Percentiles rank a stretch among this genome's conserved stretches.
Evolutionary conservation across 2,329 filamentous ascomycete genomes (phyloP).

Genomic region (Coniella lustricola): DNA sequence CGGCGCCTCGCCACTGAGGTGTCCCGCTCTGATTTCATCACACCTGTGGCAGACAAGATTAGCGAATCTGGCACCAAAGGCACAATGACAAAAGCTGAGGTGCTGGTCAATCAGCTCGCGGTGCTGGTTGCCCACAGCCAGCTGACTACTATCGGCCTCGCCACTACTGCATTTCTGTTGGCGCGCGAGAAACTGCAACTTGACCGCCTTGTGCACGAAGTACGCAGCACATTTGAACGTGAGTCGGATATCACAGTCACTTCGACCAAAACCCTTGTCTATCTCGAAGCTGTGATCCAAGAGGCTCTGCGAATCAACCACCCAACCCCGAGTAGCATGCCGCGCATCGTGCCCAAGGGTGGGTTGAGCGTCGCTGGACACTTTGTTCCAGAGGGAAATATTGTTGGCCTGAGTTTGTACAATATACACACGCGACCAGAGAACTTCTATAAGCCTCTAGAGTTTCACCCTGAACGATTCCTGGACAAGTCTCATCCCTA

Average conservation of each 20-base stretch:
- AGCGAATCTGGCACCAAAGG: conserved; percentile 5
- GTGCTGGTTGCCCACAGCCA: conserved; percentile 17
- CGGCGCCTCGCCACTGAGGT: conserved; percentile 4
- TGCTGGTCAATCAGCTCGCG: conserved; percentile 13
- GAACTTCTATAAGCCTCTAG: conserved; percentile 1
- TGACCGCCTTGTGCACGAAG: conserved; percentile 21
- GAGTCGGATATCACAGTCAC: conserved; percentile 28
- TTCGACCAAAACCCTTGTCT: conserved; percentile 22
- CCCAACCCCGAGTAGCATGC: conserved; percentile 12
- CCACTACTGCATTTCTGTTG: conserved; percentile 10
- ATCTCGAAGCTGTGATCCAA: conserved; percentile 30
- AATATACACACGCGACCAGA: neutral
- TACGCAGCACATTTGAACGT: conserved; percentile 25
- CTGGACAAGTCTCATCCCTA: neutral
- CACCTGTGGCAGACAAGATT: conserved; percentile 4
- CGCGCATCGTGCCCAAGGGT: conserved; percentile 6
- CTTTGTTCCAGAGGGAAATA: conserved; percentile 4
- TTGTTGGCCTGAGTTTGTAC: neutral
- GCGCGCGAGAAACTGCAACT: neutral
- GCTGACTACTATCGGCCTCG: conserved; percentile 8
- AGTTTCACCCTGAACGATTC: neutral
- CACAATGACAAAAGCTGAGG: conserved; percentile 6
- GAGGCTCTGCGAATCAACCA: conserved; percentile 33
- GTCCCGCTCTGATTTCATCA: conserved; percentile 7
- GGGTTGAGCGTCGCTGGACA: conserved; percentile 1